phyloP scores from a whole-genome alignment of 805 yeast species.

The Pichia thaimueangensis region DNA sequence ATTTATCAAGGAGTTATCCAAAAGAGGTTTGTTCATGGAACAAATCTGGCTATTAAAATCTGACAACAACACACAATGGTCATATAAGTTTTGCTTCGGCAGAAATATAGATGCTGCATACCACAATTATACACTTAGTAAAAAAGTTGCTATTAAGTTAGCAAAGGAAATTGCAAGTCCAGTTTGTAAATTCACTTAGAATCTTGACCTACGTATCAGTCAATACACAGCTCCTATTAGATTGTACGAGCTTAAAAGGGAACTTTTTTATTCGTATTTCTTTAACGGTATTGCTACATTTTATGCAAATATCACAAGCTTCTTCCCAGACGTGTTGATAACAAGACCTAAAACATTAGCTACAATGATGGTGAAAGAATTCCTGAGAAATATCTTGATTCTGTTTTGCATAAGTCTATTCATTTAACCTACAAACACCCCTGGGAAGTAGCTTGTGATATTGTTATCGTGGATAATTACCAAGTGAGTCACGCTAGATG shows the following conservation, averaged over 20 bases:
- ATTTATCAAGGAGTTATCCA: constrained; percentile 18
- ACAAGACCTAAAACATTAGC: constrained; percentile 11
- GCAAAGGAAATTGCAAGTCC: constrained; percentile 22
- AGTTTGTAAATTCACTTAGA: constrained; percentile 24
- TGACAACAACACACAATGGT: constrained; percentile 22
- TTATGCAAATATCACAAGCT: constrained; percentile 12
- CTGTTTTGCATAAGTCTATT: constrained; percentile 15
- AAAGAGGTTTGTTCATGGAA: constrained; percentile 22
- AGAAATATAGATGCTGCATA: constrained; percentile 18
- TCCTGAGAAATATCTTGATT: constrained; percentile 17
- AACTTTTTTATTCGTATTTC: constrained; percentile 14
- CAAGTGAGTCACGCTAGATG: constrained; percentile 32
- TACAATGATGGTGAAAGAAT: constrained; percentile 23
- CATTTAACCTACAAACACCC: constrained; percentile 24
- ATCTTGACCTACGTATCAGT: constrained; percentile 24
- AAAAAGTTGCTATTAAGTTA: constrained; percentile 22
- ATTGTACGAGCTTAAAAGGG: constrained; percentile 9
- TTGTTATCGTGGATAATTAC: constrained; percentile 31
- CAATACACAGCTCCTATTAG: constrained; percentile 25
- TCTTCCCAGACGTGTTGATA: constrained; percentile 5
- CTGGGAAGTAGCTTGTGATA: constrained; percentile 32
- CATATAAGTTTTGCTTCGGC: constrained; percentile 29
- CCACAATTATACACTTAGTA: constrained; percentile 23
- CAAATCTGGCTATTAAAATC: constrained; percentile 26
- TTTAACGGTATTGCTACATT: constrained; percentile 26